Base-by-base conservation (phyloP, 2,329 filamentous ascomycete genomes). In the Xylaria arbuscula region DNA sequence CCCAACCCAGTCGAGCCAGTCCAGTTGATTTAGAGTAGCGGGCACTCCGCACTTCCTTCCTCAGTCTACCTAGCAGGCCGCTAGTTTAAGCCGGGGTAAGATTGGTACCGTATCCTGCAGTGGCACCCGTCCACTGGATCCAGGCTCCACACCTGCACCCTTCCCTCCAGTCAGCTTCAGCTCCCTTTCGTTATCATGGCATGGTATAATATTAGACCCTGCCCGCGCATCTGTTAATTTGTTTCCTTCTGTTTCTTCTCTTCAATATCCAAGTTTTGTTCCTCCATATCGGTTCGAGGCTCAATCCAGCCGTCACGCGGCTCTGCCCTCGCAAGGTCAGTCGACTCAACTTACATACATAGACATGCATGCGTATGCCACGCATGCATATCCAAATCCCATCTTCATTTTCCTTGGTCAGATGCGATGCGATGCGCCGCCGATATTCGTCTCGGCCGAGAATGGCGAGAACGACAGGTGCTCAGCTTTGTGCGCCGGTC, bases 291-390 rank as follows among this genome's bases (percentile, higher is more conserved):
- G 66, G 60, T 62, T 67, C 57, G 64, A 71, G 61, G 47, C 42
- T 32, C 34, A 47, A 62, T 61, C 48, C 47, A 55, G 59, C 67
- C 60, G 54, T 38, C 40, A 55, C 58, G 59, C 59, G 59, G 34
- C 54, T 38, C 48, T 54, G n/a, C 51, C 40, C 60, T 62, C 42
- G 38, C 62, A 69, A 71, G 67, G 69, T 69, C 48, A 69, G 69
- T 69, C 50, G 24, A 40, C 19, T 45, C 45, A 40, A 64, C 47
- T 64, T 22, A 13, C 11, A 42, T 42, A 15, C 38, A 42, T 42
- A 13, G 36, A 53, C 40, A 42, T 36, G 34, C 42, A 57, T 60
- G 38, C 36, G 48, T 24, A 54, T 55, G 36, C 34, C 45, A 22
- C 45, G 36, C 13, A 4, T 59, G 55, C 55, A 57, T n/a, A 34